A percentile compares a stretch with the other conserved stretches of the same genome.
phyloP scores from a whole-genome alignment of 306 rosid genomes.

The Cyamopsis tetragonoloba region DNA sequence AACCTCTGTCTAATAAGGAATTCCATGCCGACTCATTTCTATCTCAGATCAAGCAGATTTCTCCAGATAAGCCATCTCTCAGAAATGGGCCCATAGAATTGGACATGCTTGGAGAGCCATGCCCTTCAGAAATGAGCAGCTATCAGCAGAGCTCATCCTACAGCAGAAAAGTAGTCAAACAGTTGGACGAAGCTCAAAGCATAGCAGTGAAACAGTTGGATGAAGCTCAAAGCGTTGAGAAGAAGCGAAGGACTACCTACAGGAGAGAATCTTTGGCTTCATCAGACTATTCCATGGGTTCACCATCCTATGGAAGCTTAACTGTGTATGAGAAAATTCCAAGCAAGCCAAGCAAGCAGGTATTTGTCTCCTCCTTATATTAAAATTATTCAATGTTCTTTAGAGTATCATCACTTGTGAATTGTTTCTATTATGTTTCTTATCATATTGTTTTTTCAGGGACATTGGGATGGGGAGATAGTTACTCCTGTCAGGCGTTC shows the following conservation, averaged over 20 bases:
- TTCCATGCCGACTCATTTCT: constrained; percentile 2
- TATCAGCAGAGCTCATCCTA: constrained; percentile 38
- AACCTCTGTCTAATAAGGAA: constrained; percentile 29
- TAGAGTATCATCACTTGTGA: not conserved
- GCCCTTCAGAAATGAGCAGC: constrained; percentile 75
- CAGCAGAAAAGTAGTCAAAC: not conserved
- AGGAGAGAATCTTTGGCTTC: constrained; percentile 76
- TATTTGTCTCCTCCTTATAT: not conserved
- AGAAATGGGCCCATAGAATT: constrained; percentile 36
- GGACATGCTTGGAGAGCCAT: constrained; percentile 41
- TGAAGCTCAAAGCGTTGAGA: constrained; percentile 53
- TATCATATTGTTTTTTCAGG: constrained; percentile 36
- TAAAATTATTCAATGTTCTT: too few relatives aligned
- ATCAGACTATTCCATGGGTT: constrained; percentile 54
- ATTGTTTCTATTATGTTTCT: not conserved
- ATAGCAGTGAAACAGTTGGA: constrained; percentile 13
- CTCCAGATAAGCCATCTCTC: constrained; percentile 33
- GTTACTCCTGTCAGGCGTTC: constrained; percentile 90
- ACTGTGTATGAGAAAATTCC: constrained; percentile 66
- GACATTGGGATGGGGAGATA: constrained; percentile 44
- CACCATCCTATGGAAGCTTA: constrained; percentile 75
- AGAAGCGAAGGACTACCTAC: constrained; percentile 36
- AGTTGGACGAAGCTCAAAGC: constrained; percentile 42
- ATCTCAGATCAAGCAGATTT: constrained; percentile 13
- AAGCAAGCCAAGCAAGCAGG: constrained; percentile 55